Conservation (phyloP, 192 early-diverging fungal species). For the Backusella mclennaniae region DNA sequence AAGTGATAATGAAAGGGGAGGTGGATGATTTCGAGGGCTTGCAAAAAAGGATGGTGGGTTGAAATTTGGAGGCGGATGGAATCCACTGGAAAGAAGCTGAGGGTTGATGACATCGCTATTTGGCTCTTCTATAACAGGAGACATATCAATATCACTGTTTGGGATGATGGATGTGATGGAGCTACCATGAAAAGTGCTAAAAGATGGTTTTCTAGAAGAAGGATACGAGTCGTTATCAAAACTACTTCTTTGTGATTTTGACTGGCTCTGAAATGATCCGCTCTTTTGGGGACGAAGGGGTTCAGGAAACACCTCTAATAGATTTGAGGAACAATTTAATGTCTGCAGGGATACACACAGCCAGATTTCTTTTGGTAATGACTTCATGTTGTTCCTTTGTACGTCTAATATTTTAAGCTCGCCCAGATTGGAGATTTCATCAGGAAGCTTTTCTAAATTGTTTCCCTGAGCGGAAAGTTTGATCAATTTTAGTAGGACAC, state of each 20-base stretch:
- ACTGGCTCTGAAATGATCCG: not conserved
- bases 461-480: conserved; percentile 69
- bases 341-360: conserved; percentile 64
- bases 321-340: conserved; percentile 79
- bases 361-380: conserved; percentile 77
- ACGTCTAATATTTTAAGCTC: conserved; percentile 63
- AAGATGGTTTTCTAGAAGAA: not conserved
- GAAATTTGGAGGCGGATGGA: conserved; percentile 38
- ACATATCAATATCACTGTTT: not conserved
- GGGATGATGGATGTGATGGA: conserved; percentile 13
- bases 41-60: conserved; percentile 48
- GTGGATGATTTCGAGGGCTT: conserved; percentile 45
- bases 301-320: conserved; percentile 77
- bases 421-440: conserved; percentile 61
- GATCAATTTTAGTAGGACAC: conserved; percentile 49
- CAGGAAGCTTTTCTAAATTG: conserved; percentile 60
- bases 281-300: conserved; percentile 42
- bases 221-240: not conserved
- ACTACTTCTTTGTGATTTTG: not conserved
- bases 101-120: not conserved
- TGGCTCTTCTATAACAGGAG: not conserved
- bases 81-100: conserved; percentile 4
- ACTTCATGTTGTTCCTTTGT: conserved; percentile 73
- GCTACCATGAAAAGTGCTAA: not conserved
- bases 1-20: conserved; percentile 60